Evolutionary conservation across 371 early-diverging fungal species (phyloP).

Genomic region (Lichtheimia ramosa): DNA sequence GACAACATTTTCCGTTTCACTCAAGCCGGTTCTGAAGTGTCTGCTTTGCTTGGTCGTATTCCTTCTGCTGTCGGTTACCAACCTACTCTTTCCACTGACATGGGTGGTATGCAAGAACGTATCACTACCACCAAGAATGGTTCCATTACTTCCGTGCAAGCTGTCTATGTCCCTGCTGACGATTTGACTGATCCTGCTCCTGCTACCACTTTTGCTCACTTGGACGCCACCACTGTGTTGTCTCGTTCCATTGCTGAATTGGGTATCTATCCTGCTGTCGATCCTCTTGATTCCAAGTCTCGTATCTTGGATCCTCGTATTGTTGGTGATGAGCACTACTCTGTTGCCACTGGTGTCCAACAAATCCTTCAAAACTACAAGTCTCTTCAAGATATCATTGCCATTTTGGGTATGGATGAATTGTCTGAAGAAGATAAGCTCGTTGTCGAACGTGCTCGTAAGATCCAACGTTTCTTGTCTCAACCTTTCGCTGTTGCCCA

Average conservation of each 20-base stretch:
- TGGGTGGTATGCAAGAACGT: conserved; percentile 99
- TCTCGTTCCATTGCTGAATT: conserved; percentile 97
- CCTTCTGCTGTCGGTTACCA: conserved; percentile 99
- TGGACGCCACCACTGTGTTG: conserved; percentile 99
- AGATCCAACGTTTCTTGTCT: conserved; percentile 96
- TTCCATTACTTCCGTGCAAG: conserved; percentile 97
- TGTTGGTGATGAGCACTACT: conserved; percentile 93
- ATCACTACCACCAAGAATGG: conserved; percentile 99
- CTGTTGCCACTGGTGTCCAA: conserved; percentile 90
- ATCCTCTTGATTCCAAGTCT: conserved; percentile 99
- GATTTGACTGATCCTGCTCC: conserved; percentile 99
- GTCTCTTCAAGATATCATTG: conserved; percentile 96
- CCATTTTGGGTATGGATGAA: conserved; percentile 96
- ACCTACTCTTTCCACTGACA: conserved; percentile 95
- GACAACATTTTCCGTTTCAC: conserved; percentile 99
- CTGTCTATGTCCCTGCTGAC: conserved; percentile 98
- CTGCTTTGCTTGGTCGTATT: conserved; percentile 98
- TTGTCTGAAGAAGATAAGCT: conserved; percentile 97
- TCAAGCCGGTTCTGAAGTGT: conserved; percentile 94
- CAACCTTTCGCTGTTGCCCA: conserved; percentile 97
- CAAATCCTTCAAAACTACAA: conserved; percentile 95
- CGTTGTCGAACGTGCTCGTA: conserved; percentile 92
- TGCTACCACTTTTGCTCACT: conserved; percentile 98
- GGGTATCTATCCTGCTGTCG: conserved; percentile 99
- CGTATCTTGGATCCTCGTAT: conserved; percentile 96